phyloP scores from a whole-genome alignment of 148 eudicot species.

The Oxyria digyna region DNA sequence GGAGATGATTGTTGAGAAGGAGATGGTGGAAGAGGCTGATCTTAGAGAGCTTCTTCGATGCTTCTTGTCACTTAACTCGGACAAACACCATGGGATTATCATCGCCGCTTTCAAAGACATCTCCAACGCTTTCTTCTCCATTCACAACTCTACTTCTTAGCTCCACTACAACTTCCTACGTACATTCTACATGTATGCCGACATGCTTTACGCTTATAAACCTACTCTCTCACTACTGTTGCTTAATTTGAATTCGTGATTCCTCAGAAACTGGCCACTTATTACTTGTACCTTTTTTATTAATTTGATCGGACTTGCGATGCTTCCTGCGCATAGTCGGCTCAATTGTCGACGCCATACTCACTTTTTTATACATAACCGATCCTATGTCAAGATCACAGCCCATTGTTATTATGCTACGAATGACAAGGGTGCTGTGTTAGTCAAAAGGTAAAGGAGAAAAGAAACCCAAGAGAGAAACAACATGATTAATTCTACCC shows the following conservation, averaged over 20 bases:
- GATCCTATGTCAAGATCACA: too few relatives aligned
- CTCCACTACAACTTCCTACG: too few relatives aligned
- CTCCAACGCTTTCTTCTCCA: slow-evolving; percentile 47
- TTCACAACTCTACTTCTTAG: not conserved
- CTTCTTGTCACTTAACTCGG: slow-evolving; percentile 50
- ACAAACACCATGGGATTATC: slow-evolving; percentile 42
- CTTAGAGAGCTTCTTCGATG: slow-evolving; percentile 56
- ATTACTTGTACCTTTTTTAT: not conserved
- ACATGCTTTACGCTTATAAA: too few relatives aligned
- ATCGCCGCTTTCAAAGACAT: slow-evolving; percentile 59
- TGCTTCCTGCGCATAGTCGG: not conserved
- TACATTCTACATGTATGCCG: too few relatives aligned
- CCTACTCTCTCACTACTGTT: too few relatives aligned
- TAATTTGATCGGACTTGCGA: not conserved
- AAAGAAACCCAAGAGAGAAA: too few relatives aligned
- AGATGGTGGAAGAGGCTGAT: slow-evolving; percentile 51
- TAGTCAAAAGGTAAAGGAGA: too few relatives aligned
- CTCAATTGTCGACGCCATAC: not conserved
- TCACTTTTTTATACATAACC: not conserved
- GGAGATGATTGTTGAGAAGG: slow-evolving; percentile 82
- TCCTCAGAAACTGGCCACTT: too few relatives aligned
- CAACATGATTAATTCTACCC: too few relatives aligned
- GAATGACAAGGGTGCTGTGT: not conserved
- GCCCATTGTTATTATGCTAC: not conserved
- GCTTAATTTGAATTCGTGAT: too few relatives aligned